Percentiles rank a stretch among this genome's conserved stretches.
These are phyloP conservation scores for Fraxinus angustifolia DNA, from an alignment of 305 asterid genomes.

Conservation along the genomic window DNA sequence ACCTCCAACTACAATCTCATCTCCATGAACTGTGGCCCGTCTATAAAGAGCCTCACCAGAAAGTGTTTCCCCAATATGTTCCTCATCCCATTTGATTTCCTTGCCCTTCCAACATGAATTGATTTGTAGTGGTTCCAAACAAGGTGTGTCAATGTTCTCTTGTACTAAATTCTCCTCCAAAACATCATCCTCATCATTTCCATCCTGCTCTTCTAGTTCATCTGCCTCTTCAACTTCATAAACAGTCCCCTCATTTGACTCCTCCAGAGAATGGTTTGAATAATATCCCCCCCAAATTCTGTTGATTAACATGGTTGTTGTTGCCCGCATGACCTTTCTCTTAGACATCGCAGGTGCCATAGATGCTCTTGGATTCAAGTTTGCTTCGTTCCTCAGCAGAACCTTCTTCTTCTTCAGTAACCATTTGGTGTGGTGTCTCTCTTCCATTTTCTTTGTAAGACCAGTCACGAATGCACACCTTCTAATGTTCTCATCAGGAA, in stretches of 20 bases:
- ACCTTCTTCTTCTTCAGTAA: slow-evolving; percentile 81
- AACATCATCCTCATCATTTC: slow-evolving; percentile 65
- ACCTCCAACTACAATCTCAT: slow-evolving; percentile 52
- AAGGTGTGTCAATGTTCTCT: slow-evolving; percentile 37
- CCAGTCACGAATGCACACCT: slow-evolving; percentile 68
- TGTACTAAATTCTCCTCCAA: slow-evolving; percentile 41
- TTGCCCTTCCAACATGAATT: slow-evolving; percentile 39
- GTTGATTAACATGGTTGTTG: slow-evolving; percentile 77
- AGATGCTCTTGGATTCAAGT: slow-evolving; percentile 82
- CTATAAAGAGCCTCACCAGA: slow-evolving; percentile 57
- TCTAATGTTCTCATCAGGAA: slow-evolving; percentile 69
- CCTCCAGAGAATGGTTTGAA: slow-evolving; percentile 74
- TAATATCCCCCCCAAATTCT: slow-evolving; percentile 91
- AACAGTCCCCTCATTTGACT: slow-evolving; percentile 36
- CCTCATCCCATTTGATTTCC: slow-evolving; percentile 63
- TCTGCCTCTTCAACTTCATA: slow-evolving; percentile 60
- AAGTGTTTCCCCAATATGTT: slow-evolving; percentile 53
- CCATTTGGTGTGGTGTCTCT: slow-evolving; percentile 90
- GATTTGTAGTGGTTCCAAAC: slow-evolving; percentile 31
- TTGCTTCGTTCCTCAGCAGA: slow-evolving; percentile 46
- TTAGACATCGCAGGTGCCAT: slow-evolving; percentile 66
- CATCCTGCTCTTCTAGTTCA: slow-evolving; percentile 68
- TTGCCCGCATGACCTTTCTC: slow-evolving; percentile 93
- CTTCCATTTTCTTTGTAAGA: slow-evolving; percentile 79
- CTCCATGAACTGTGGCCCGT: slow-evolving; percentile 52